phyloP scores from a whole-genome alignment of 371 early-diverging fungal species.

The Mortierella sp. region DNA sequence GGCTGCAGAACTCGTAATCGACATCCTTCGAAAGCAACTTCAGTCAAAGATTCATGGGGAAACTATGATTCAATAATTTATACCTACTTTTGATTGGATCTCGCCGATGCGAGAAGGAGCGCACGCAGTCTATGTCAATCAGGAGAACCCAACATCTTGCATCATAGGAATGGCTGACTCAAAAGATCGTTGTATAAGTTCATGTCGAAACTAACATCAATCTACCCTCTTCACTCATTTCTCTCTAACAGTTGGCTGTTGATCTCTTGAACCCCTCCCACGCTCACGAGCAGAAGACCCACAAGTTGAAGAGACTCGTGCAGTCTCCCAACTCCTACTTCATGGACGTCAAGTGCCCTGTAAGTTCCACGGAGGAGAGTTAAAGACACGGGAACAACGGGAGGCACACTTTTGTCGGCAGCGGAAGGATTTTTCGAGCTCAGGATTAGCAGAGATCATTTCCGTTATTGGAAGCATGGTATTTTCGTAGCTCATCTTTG shows the following conservation, averaged over 20 bases:
- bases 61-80: constrained; percentile 22
- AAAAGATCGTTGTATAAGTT: background rate
- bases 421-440: background rate
- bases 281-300: constrained; percentile 93
- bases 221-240: constrained; percentile 7
- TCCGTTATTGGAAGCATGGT: no score
- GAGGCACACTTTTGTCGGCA: no score
- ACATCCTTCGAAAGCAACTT: background rate
- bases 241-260: constrained; percentile 88
- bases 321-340: constrained; percentile 99
- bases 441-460: background rate
- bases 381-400: background rate
- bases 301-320: constrained; percentile 99
- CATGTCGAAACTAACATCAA: constrained; percentile 42
- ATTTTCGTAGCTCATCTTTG: no score
- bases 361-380: constrained; percentile 53
- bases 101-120: background rate
- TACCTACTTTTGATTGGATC: background rate
- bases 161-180: background rate
- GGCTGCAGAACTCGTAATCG: background rate
- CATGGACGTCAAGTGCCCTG: constrained; percentile 99
- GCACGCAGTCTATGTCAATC: background rate
- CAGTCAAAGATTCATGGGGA: constrained; percentile 22
- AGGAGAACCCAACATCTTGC: background rate
- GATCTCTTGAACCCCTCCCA: constrained; percentile 99